phyloP scores from a whole-genome alignment of 768 basidiomycete species.

The Holtermanniella nyarrowii region DNA sequence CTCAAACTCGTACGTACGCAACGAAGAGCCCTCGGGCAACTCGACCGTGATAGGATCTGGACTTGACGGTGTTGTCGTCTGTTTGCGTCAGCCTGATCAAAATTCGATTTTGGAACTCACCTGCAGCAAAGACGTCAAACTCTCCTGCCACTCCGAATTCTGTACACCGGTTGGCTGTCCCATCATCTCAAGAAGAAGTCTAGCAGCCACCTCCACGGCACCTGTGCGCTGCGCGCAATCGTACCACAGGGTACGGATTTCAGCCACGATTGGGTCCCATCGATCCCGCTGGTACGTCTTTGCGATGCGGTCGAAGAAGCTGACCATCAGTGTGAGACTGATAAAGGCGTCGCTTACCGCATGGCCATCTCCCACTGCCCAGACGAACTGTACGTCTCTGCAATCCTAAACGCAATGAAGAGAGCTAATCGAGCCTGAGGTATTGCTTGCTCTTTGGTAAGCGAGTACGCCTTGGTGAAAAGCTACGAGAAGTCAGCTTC shows the following conservation, averaged over 20 bases:
- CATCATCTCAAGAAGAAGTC: conserved; percentile 71
- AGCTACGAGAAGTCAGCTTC: conserved; percentile 47
- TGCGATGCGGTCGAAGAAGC: conserved; percentile 87
- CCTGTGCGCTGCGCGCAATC: conserved; percentile 67
- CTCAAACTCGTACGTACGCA: conserved; percentile 7
- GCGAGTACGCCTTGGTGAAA: conserved; percentile 85
- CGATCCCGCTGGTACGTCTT: conserved; percentile 75
- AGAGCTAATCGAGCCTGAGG: conserved; percentile 71
- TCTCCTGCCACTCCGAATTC: conserved; percentile 50
- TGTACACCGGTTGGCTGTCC: conserved; percentile 42
- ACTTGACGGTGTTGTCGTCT: conserved; percentile 63
- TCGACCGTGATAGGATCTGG: conserved; percentile 54
- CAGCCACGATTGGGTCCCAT: conserved; percentile 64
- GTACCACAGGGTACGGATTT: conserved; percentile 71
- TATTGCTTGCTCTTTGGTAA: conserved; percentile 67
- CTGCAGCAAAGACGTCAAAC: conserved; percentile 61
- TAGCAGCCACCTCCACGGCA: conserved; percentile 64
- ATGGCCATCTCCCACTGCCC: conserved; percentile 80
- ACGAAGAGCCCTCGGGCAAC: conserved; percentile 28
- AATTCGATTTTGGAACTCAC: conserved; percentile 41
- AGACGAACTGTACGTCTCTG: conserved; percentile 68
- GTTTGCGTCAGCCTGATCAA: conserved; percentile 2
- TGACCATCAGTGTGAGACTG: conserved; percentile 29
- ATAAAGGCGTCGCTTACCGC: conserved; percentile 48
- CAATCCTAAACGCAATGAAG: conserved; percentile 86